A percentile compares a stretch with the other conserved stretches of the same genome.
These are phyloP conservation scores for Schoenoplectus triqueter DNA, from an alignment of 202 grass and related monocot species.

Conservation along the genomic window DNA sequence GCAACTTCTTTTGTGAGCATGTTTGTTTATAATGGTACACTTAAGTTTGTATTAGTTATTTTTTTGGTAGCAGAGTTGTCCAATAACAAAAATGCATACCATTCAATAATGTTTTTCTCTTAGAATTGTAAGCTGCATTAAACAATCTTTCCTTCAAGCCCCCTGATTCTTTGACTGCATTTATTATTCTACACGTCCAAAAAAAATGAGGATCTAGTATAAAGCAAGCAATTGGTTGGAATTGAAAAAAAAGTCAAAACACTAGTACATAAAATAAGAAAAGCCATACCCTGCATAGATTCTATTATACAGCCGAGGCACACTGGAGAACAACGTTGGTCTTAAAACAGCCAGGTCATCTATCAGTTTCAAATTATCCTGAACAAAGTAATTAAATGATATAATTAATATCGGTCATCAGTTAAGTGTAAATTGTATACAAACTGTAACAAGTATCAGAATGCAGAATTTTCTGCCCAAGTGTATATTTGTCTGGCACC, in stretches of 20 bases:
- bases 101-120: conserved; percentile 65
- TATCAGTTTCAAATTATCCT: conserved; percentile 98
- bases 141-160: conserved; percentile 79
- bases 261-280: conserved; percentile 31
- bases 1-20: background rate
- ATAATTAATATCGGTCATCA: conserved; percentile 24
- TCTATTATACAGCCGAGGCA: conserved; percentile 88
- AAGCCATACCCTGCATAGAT: conserved; percentile 81
- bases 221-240: conserved; percentile 3
- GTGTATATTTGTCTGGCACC: conserved; percentile 16
- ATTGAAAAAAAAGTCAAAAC: conserved; percentile 14
- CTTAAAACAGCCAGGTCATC: conserved; percentile 88
- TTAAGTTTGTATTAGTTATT: conserved; percentile 1
- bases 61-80: conserved; percentile 2
- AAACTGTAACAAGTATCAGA: conserved; percentile 2
- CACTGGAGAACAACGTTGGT: conserved; percentile 85
- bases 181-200: conserved; percentile 56
- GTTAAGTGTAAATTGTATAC: background rate
- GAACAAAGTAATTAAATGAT: conserved; percentile 39
- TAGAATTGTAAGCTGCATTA: conserved; percentile 73
- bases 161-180: conserved; percentile 89
- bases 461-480: background rate
- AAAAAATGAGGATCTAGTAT: conserved; percentile 36
- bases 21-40: background rate
- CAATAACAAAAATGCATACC: conserved; percentile 48